These are phyloP conservation scores for Penicillium nordicum DNA, from an alignment of 2,329 filamentous ascomycete species.

Conservation along the genomic window DNA sequence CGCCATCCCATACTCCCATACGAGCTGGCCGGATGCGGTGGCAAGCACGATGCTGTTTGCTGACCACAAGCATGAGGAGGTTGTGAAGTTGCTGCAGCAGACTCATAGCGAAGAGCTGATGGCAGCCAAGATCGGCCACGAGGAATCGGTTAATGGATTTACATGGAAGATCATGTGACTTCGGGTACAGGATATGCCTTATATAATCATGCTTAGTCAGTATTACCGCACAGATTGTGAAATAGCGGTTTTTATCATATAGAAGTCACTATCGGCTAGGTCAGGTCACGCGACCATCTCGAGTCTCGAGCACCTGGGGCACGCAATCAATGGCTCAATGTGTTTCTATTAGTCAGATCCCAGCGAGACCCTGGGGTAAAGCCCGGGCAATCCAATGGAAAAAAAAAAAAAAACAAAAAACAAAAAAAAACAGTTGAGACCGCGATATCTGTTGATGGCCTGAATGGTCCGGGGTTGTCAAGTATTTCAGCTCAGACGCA, in stretches of 20 bases:
- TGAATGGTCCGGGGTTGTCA: neutral
- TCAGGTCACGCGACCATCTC: conserved; percentile 1
- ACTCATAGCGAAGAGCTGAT: neutral
- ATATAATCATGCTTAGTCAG: too few relatives aligned
- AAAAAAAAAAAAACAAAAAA: neutral
- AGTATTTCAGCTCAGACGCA: neutral
- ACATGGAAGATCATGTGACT: too few relatives aligned
- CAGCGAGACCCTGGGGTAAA: neutral
- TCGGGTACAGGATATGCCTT: too few relatives aligned
- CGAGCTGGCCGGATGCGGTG: too few relatives aligned
- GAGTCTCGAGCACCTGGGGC: neutral
- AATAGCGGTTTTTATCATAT: too few relatives aligned
- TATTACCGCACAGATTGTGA: too few relatives aligned
- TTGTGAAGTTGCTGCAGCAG: neutral
- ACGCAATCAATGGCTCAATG: neutral
- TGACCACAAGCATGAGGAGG: too few relatives aligned
- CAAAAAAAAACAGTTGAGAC: neutral
- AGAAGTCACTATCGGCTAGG: too few relatives aligned
- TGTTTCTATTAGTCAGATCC: neutral
- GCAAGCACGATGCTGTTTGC: too few relatives aligned
- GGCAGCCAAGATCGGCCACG: neutral
- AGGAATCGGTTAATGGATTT: too few relatives aligned
- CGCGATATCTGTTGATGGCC: neutral
- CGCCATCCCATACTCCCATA: too few relatives aligned
- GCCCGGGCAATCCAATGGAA: neutral